A percentile compares a stretch with the other conserved stretches of the same genome.
phyloP scores from a whole-genome alignment of 2,329 filamentous ascomycete species.

The Arthroderma uncinatum region DNA sequence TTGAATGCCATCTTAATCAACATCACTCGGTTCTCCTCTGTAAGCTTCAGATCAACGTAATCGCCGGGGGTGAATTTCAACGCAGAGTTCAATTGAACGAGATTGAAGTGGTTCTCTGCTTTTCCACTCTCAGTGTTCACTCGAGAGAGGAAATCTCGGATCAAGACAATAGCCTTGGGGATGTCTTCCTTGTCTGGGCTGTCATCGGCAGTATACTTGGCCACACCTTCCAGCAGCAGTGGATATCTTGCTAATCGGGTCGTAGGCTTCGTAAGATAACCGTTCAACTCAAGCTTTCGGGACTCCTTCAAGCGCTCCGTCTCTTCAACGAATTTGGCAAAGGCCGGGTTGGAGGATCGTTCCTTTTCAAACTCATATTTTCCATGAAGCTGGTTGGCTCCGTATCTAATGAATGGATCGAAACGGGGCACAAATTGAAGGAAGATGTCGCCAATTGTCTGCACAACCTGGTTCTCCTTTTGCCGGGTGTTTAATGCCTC shows the following conservation, averaged over 20 bases:
- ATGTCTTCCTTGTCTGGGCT: slow-evolving; percentile 87
- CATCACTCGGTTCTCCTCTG: slow-evolving; percentile 82
- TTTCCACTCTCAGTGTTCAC: slow-evolving; percentile 95
- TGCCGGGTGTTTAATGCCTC: slow-evolving; percentile 81
- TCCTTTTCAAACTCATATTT: slow-evolving; percentile 99
- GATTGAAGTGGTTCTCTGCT: slow-evolving; percentile 93
- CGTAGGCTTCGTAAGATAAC: slow-evolving; percentile 94
- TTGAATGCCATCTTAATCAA: slow-evolving; percentile 92
- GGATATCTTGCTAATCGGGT: slow-evolving; percentile 91
- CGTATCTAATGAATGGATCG: slow-evolving; percentile 91
- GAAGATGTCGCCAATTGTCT: slow-evolving; percentile 88
- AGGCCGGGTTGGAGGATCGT: slow-evolving; percentile 71
- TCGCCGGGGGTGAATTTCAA: slow-evolving; percentile 84
- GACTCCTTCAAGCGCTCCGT: slow-evolving; percentile 94
- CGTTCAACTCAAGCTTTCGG: slow-evolving; percentile 89
- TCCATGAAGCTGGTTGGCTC: slow-evolving; percentile 86
- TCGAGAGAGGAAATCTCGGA: slow-evolving; percentile 72
- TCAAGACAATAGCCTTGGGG: slow-evolving; percentile 74
- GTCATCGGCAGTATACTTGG: slow-evolving; percentile 82
- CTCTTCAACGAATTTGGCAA: slow-evolving; percentile 87
- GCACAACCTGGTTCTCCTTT: slow-evolving; percentile 78
- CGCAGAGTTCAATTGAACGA: slow-evolving; percentile 82
- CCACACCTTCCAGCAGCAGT: slow-evolving; percentile 75
- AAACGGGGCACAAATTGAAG: slow-evolving; percentile 84
- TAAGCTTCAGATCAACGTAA: slow-evolving; percentile 84